phyloP scores from a whole-genome alignment of 257 asterid genomes.

The Rauvolfia tetraphylla region DNA sequence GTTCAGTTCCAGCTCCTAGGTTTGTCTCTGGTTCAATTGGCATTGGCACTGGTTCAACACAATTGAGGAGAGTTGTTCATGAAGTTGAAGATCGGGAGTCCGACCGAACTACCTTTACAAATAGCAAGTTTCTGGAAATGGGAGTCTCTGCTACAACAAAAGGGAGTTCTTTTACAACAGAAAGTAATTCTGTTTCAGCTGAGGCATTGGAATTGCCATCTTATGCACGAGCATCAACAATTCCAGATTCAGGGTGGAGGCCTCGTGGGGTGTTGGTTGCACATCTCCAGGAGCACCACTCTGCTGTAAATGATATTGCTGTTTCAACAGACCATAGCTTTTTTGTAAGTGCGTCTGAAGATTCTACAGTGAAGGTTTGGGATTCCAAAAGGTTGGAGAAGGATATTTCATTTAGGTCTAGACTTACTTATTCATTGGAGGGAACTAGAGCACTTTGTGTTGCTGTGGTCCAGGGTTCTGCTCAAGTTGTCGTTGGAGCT shows the following conservation, averaged over 20 bases:
- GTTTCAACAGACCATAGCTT: conserved; percentile 87
- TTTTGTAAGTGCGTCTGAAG: conserved; percentile 98
- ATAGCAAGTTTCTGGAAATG: conserved; percentile 61
- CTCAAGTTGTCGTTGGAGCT: conserved; percentile 84
- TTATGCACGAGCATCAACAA: conserved; percentile 59
- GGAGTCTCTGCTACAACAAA: conserved; percentile 53
- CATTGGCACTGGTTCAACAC: conserved; percentile 69
- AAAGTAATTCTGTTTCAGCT: conserved; percentile 42
- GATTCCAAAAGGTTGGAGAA: conserved; percentile 98
- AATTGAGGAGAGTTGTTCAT: conserved; percentile 91
- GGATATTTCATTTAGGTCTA: conserved; percentile 94
- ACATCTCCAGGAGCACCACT: conserved; percentile 92
- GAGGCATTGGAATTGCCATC: conserved; percentile 67
- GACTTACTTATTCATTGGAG: conserved; percentile 82
- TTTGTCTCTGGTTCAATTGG: conserved; percentile 74
- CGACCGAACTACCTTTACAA: conserved; percentile 56
- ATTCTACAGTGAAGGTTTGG: conserved; percentile 97
- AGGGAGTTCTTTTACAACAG: conserved; percentile 50
- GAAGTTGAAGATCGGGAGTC: conserved; percentile 88
- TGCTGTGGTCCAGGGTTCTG: conserved; percentile 77
- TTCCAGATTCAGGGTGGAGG: conserved; percentile 99
- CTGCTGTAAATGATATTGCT: conserved; percentile 92
- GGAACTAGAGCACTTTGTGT: conserved; percentile 87
- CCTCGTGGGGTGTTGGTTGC: conserved; percentile 99
- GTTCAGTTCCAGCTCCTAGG: conserved; percentile 75